Evolutionary conservation across 139 green algal genomes (phyloP).

Genomic region (Yamagishiella unicocca): DNA sequence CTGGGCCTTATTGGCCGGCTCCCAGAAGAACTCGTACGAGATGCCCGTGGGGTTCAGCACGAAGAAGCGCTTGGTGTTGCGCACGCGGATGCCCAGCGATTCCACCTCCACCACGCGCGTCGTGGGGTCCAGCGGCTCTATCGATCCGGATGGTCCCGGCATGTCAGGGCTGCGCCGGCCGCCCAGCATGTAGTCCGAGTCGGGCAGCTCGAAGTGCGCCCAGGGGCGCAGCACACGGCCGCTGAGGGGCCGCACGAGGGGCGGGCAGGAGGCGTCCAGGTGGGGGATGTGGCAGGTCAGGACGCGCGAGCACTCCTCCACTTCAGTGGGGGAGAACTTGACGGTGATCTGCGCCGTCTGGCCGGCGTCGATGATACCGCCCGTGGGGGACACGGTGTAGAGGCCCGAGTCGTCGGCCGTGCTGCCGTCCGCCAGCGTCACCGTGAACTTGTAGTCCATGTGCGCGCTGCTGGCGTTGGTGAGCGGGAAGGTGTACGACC

Average conservation of each 20-base stretch:
- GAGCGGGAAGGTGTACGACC: constrained; percentile 78
- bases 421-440: constrained; percentile 42
- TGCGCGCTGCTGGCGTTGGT: constrained; percentile 71
- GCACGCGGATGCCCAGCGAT: constrained; percentile 74
- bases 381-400: constrained; percentile 65
- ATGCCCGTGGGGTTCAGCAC: constrained; percentile 88
- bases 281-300: constrained; percentile 74
- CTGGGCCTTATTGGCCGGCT: constrained; percentile 35
- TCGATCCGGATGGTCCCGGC: constrained; percentile 62
- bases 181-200: constrained; percentile 73
- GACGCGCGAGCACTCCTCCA: constrained; percentile 68
- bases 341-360: constrained; percentile 67
- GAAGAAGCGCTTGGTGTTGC: constrained; percentile 85
- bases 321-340: constrained; percentile 81
- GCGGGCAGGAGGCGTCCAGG: constrained; percentile 59
- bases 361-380: constrained; percentile 63
- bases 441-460: constrained; percentile 70
- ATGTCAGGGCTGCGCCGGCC: constrained; percentile 73
- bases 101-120: constrained; percentile 83
- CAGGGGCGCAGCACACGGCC: constrained; percentile 79
- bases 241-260: constrained; percentile 55
- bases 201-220: constrained; percentile 89
- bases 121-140: constrained; percentile 75
- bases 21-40: constrained; percentile 85
- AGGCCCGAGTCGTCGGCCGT: constrained; percentile 53